phyloP scores from a whole-genome alignment of 2,329 filamentous ascomycete genomes.

The Biscogniauxia sp. region DNA sequence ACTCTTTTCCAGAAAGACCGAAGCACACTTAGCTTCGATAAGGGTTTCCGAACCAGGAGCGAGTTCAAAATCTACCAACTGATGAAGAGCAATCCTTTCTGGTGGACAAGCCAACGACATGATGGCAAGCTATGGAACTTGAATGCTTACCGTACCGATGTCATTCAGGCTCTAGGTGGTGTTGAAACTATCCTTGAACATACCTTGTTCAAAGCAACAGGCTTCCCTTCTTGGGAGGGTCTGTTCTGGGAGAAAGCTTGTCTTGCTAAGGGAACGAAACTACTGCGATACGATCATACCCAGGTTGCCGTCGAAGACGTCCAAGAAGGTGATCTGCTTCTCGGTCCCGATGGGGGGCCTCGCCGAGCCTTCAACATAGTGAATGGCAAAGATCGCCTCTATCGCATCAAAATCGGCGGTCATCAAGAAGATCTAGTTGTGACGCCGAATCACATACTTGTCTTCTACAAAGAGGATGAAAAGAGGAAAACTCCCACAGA shows the following conservation, averaged over 20 bases:
- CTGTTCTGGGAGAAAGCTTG: conserved; percentile 73
- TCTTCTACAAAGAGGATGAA: conserved; percentile 38
- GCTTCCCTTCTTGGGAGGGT: conserved; percentile 96
- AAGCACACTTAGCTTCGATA: conserved; percentile 96
- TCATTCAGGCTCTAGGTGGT: conserved; percentile 93
- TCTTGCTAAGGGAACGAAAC: conserved; percentile 40
- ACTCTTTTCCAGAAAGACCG: conserved; percentile 98
- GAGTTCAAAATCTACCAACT: conserved; percentile 99
- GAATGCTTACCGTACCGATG: conserved; percentile 92
- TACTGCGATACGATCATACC: conserved; percentile 43
- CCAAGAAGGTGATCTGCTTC: conserved; percentile 45
- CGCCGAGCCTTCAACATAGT: conserved; percentile 50
- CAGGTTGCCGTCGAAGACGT: conserved; percentile 43
- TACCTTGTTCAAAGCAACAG: conserved; percentile 93
- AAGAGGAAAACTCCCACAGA: conserved; percentile 21
- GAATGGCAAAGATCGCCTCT: conserved; percentile 44
- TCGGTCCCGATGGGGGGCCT: conserved; percentile 47
- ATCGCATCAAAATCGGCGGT: conserved; percentile 45
- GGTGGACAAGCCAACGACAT: conserved; percentile 97
- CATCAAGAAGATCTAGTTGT: conserved; percentile 47
- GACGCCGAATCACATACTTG: conserved; percentile 48
- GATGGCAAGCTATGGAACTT: conserved; percentile 98
- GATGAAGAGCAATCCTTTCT: conserved; percentile 99
- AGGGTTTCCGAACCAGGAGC: conserved; percentile 90
- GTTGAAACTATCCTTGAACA: conserved; percentile 98